These are phyloP conservation scores for Coemansia asiatica DNA, from an alignment of 192 early-diverging fungal species.

Conservation along the genomic window DNA sequence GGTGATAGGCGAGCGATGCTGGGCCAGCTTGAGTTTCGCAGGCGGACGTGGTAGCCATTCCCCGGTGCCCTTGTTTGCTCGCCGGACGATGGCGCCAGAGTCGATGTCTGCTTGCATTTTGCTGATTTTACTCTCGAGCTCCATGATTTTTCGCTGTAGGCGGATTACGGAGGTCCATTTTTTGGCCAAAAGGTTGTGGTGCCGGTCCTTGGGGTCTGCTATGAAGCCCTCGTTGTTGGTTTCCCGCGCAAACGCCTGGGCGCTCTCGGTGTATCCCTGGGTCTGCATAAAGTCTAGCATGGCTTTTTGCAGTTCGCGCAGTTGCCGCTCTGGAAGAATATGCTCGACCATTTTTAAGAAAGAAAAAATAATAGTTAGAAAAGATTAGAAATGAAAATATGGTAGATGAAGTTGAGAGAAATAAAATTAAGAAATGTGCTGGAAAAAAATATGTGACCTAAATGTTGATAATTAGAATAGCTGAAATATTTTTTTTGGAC, in stretches of 20 bases:
- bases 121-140: conserved; percentile 80
- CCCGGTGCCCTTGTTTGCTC: conserved; percentile 56
- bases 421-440: too few species aligned
- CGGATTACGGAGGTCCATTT: conserved; percentile 97
- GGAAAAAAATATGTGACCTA: too few species aligned
- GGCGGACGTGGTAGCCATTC: conserved; percentile 87
- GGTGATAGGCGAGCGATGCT: conserved; percentile 82
- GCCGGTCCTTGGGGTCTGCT: conserved; percentile 67
- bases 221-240: conserved; percentile 70
- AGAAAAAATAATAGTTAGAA: neutral
- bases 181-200: conserved; percentile 52
- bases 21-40: conserved; percentile 68
- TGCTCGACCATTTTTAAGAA: conserved; percentile 16
- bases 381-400: neutral
- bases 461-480: too few species aligned
- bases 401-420: neutral
- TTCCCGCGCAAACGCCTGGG: conserved; percentile 69
- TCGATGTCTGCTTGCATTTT: conserved; percentile 74
- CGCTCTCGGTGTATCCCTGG: conserved; percentile 69
- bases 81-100: conserved; percentile 54
- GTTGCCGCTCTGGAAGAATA: conserved; percentile 68
- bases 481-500: too few species aligned
- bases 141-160: conserved; percentile 94
- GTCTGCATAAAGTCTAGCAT: conserved; percentile 87
- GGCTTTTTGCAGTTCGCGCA: conserved; percentile 70